Evolutionary conservation across 106 monocot genomes (phyloP).

Genomic region (Acorus gramineus): DNA sequence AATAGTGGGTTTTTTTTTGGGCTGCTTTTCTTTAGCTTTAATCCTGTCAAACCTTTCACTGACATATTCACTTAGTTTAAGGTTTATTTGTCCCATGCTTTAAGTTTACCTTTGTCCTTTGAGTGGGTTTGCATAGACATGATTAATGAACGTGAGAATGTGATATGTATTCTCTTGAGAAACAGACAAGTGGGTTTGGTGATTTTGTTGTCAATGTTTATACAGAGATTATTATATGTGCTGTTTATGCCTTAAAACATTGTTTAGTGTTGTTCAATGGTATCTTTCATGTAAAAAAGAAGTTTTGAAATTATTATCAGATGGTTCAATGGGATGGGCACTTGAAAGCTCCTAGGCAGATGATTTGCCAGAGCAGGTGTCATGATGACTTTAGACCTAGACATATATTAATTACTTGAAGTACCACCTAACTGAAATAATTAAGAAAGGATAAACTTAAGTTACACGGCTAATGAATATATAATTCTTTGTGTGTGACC

Average conservation of each 20-base stretch:
- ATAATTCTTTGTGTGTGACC: too few species aligned
- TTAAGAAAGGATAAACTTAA: too few species aligned
- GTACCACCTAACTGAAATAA: too few species aligned
- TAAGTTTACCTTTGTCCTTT: slow-evolving; percentile 9
- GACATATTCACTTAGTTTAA: slow-evolving; percentile 10
- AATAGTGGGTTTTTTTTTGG: neutral
- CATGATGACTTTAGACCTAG: too few species aligned
- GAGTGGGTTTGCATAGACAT: slow-evolving; percentile 10
- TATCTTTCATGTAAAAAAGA: too few species aligned
- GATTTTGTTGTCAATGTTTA: neutral
- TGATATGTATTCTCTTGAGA: neutral
- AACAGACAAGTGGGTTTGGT: slow-evolving; percentile 9
- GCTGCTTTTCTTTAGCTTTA: slow-evolving; percentile 15
- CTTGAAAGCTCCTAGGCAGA: too few species aligned
- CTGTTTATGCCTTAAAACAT: neutral
- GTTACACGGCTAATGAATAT: too few species aligned
- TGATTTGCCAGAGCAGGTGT: too few species aligned
- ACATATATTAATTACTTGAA: too few species aligned
- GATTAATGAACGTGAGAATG: slow-evolving; percentile 1
- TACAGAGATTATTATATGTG: slow-evolving; percentile 6
- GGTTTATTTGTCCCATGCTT: slow-evolving; percentile 17
- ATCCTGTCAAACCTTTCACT: slow-evolving; percentile 13
- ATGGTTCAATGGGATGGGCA: too few species aligned
- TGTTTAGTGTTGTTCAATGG: neutral
- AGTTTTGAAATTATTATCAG: too few species aligned